Base-by-base conservation (phyloP, 2,329 filamentous ascomycete genomes). In the Cytospora mali region DNA sequence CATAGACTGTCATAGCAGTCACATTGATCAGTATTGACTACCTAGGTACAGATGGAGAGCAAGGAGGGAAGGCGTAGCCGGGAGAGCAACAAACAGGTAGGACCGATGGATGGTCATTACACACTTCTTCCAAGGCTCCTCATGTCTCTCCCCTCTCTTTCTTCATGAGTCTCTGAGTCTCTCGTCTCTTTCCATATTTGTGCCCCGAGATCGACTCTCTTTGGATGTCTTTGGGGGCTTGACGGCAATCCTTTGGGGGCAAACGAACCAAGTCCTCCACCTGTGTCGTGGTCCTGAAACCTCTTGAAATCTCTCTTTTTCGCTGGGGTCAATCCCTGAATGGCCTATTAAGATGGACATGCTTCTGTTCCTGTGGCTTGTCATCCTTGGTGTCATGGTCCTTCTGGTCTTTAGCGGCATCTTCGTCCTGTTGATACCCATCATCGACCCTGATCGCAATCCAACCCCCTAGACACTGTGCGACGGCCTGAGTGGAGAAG, bases 261-360 rank as follows among this genome's bases (percentile, higher is more conserved):
- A n/a, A n/a, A n/a, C n/a, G n/a, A n/a, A n/a, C n/a, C n/a, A n/a
- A n/a, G n/a, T n/a, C n/a, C n/a, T n/a, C n/a, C n/a, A 5, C 42
- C 7, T 46, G 42, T 46, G 42, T 46, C 23, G n/a, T 46, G 5
- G 0, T 46, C n/a, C 10, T 46, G 42, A 46, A 3, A 46, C n/a
- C 6, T 48, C 50, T 42, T 25, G 28, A n/a, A 50, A 28, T 27
- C 57, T 39, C 28, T 49, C 21, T 42, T 13, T 48, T 5, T 52
- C 13, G 23, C 13, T 33, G n/a, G 10, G 42, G 42, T n/a, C 28
- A 33, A 49, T 11, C 33, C 35, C 33, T 31, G 28, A n/a, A 64
- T 61, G 56, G 35, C 52, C 35, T 4, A 33, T 25, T 65, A 65
- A 65, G 42, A 66, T 66, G 64, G 64, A 66, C 46, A 58, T 55